Base-by-base conservation (phyloP, 441 rosid genomes). In the Erodium chrysanthum region DNA sequence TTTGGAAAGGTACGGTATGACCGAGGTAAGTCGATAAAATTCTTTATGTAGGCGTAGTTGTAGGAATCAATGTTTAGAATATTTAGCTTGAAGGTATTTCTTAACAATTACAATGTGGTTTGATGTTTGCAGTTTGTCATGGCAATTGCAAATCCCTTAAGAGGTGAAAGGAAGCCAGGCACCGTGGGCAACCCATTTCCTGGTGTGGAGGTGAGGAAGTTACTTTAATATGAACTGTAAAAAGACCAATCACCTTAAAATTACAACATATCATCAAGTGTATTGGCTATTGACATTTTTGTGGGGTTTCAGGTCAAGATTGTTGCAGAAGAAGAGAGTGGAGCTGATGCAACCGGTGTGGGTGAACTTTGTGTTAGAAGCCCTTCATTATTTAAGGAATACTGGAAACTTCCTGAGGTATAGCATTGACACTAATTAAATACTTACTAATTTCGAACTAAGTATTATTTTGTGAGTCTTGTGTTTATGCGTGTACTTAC, bases 1-100 rank as follows among this genome's bases (percentile, higher is more conserved):
- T 72, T 77, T 94, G 80, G 99, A 94, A 82, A 84, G 99, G 72
- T 94, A 91, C 71, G 99, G 99, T 73, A 94, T 94, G 99, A 91
- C 99, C 46, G 99, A 94, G 85, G 99, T 84, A 67, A 74, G 78
- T 66, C 63, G 44, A 14, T 50, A 9, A 23, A 71, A 17, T 70
- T 48, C 58, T 23, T 33, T 58, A 48, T 50, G 12, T 15, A 6
- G 20, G 17, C 17, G 61, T 58, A 59, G 76, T 69, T 50, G 69
- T 25, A 42, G 21, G 29, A 15, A 64, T 62, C 52, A 65, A 46
- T 69, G 33, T 66, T 60, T 8, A 48, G 14, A 1, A 27, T 14
- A 35, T 29, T 25, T 25, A 62, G 17, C 78, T 25, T 33, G 27
- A 15, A 63, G 66, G 66, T 22, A 35, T 69, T 42, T 23, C 63